Evolutionary conservation across 202 grass and related monocot species (phyloP).

Genomic region (Cymbopogon flexuosus): DNA sequence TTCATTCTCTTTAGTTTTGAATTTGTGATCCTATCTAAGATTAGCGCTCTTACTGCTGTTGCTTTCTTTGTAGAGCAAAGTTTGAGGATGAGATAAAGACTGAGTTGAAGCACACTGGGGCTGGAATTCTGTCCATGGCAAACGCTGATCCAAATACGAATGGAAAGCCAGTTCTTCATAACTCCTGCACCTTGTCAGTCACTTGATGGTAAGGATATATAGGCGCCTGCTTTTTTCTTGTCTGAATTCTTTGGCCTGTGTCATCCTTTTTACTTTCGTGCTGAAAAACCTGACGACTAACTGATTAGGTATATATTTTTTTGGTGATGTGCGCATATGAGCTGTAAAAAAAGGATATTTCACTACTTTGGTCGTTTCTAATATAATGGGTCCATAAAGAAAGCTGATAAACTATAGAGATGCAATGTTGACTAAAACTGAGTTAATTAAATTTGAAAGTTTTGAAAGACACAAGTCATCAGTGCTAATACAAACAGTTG

Average conservation of each 20-base stretch:
- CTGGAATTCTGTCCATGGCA: constrained; percentile 89
- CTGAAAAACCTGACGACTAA: background rate
- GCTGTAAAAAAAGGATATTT: background rate
- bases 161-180: constrained; percentile 92
- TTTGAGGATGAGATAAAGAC: constrained; percentile 89
- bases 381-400: background rate
- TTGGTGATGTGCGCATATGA: background rate
- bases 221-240: background rate
- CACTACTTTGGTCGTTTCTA: background rate
- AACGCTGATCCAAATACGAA: constrained; percentile 88
- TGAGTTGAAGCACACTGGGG: constrained; percentile 90
- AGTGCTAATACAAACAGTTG: background rate
- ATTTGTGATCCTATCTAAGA: background rate
- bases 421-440: background rate
- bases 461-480: background rate
- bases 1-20: background rate
- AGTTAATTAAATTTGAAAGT: background rate
- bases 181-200: constrained; percentile 90
- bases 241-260: background rate
- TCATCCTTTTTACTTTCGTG: background rate
- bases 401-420: background rate
- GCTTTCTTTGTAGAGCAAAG: constrained; percentile 49
- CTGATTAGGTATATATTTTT: background rate
- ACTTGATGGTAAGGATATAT: constrained; percentile 68
- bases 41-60: background rate